Conservation (phyloP, 176 grass and related monocot genomes). For the Carex littledalei region DNA sequence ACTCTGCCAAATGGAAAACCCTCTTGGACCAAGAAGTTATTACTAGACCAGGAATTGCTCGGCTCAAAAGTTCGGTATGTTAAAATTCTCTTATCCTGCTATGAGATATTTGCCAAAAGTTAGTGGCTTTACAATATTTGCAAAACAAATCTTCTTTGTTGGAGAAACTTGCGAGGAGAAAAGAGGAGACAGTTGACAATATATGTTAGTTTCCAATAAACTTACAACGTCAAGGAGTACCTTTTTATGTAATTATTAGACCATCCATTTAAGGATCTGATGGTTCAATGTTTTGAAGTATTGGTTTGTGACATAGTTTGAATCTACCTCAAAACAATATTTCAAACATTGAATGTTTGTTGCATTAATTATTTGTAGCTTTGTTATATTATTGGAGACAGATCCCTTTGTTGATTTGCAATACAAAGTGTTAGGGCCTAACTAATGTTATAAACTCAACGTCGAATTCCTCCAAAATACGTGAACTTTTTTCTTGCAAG, state of each 20-base stretch:
- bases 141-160: background rate
- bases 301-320: background rate
- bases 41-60: constrained; percentile 61
- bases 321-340: background rate
- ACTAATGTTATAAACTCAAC: background rate
- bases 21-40: constrained; percentile 90
- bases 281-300: background rate
- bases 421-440: background rate
- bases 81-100: background rate
- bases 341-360: background rate
- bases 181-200: background rate
- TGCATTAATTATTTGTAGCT: background rate
- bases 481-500: background rate
- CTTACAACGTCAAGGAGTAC: background rate
- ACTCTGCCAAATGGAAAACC: constrained; percentile 41
- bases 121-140: background rate
- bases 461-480: background rate
- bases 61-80: constrained; percentile 79
- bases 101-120: background rate
- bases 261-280: background rate
- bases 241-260: background rate
- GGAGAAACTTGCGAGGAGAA: background rate
- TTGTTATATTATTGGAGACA: background rate
- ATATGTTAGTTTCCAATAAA: background rate
- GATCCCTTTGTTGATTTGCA: background rate